Conservation (phyloP, 2,329 filamentous ascomycete species). For the Sporothrix brasiliensis region DNA sequence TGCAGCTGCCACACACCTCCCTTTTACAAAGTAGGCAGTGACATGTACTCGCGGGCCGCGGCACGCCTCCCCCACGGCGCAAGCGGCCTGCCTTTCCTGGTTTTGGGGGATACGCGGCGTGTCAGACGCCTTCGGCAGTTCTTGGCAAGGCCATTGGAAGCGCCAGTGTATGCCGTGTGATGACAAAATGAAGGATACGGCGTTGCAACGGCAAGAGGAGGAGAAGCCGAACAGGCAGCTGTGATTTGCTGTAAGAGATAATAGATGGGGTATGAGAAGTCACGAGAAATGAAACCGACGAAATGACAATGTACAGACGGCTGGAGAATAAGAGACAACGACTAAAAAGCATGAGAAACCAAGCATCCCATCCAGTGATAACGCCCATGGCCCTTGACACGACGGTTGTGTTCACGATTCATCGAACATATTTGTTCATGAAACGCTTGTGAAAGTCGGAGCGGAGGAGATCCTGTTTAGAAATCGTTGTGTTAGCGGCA, state of each 20-base stretch:
- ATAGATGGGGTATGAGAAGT: not conserved
- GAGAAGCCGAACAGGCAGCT: not conserved
- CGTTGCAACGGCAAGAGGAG: not conserved
- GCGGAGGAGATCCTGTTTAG: conserved; percentile 72
- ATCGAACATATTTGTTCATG: conserved; percentile 73
- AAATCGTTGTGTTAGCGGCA: conserved; percentile 15
- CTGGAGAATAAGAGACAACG: not conserved
- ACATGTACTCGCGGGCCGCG: not conserved
- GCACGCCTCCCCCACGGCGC: not conserved
- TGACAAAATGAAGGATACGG: not conserved
- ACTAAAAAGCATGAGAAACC: not conserved
- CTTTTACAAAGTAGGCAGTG: not conserved
- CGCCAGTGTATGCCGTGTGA: not conserved
- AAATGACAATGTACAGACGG: not conserved
- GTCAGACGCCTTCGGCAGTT: conserved; percentile 4
- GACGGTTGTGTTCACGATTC: not conserved
- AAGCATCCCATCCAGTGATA: not conserved
- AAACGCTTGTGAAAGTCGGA: conserved; percentile 98
- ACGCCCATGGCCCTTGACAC: not conserved
- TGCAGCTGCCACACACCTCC: not conserved
- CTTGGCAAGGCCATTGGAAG: not conserved
- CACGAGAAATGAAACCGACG: not conserved
- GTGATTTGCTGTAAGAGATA: conserved; percentile 14
- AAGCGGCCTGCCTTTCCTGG: conserved; percentile 1
- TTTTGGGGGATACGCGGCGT: not conserved